phyloP scores from a whole-genome alignment of 805 yeast species.

The Ogataea angusta region DNA sequence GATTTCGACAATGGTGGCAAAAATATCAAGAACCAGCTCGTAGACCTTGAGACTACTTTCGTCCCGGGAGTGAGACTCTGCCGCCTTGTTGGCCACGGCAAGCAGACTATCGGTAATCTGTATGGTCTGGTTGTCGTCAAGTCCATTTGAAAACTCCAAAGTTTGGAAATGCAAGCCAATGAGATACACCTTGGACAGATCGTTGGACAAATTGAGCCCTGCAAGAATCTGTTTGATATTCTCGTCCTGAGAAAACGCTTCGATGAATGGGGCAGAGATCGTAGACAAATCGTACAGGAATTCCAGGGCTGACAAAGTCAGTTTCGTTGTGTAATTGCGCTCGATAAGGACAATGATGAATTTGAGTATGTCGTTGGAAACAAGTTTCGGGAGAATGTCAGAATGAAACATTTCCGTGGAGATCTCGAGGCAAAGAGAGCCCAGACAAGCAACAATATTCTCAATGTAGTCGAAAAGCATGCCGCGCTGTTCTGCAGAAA shows the following conservation, averaged over 20 bases:
- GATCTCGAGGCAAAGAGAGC: constrained; percentile 57
- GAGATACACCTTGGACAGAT: constrained; percentile 23
- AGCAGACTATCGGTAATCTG: constrained; percentile 23
- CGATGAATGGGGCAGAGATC: constrained; percentile 27
- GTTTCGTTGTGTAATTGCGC: constrained; percentile 30
- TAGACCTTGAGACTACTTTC: constrained; percentile 56
- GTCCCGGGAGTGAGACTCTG: constrained; percentile 22
- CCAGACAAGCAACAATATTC: constrained; percentile 64
- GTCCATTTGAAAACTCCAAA: constrained; percentile 26
- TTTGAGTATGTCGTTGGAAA: constrained; percentile 27
- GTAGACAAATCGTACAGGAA: constrained; percentile 32
- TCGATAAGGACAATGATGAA: constrained; percentile 38
- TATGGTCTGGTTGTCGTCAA: constrained; percentile 23
- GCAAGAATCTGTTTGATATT: constrained; percentile 11
- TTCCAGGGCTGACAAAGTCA: constrained; percentile 22
- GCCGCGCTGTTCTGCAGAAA: constrained; percentile 34
- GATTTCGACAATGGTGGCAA: constrained; percentile 71
- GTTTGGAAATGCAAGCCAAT: constrained; percentile 32
- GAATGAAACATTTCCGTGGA: constrained; percentile 49
- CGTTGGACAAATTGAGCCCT: constrained; percentile 7
- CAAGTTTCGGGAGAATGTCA: constrained; percentile 23
- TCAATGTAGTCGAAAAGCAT: constrained; percentile 67
- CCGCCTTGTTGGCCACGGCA: constrained; percentile 32
- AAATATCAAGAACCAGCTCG: constrained; percentile 70
- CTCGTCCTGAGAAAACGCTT: constrained; percentile 18